These are phyloP conservation scores for Coemansia sp. DNA, from an alignment of 192 early-diverging fungal genomes.

Conservation along the genomic window DNA sequence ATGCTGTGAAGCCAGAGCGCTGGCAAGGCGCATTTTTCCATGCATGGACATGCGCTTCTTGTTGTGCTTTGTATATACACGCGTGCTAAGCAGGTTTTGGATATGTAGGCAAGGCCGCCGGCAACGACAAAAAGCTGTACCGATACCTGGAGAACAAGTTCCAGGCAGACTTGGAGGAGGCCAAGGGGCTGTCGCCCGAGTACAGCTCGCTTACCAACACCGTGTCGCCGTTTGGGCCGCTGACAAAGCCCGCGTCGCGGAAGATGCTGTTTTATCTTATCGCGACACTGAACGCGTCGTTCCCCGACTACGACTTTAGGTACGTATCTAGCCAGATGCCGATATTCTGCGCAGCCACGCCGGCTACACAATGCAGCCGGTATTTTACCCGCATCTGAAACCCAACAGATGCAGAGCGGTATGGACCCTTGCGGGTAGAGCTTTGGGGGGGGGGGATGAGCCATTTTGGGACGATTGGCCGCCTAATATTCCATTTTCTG, in stretches of 20 bases:
- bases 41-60: no score
- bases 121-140: constrained; percentile 88
- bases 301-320: constrained; percentile 98
- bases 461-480: no score
- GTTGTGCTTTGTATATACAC: no score
- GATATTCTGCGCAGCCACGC: neutral
- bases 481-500: neutral
- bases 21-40: no score
- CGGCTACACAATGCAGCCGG: no score
- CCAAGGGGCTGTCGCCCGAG: constrained; percentile 65
- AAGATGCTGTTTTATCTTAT: constrained; percentile 93
- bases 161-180: constrained; percentile 60
- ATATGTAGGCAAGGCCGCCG: constrained; percentile 83
- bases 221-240: constrained; percentile 84
- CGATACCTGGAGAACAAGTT: constrained; percentile 85
- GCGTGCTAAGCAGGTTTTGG: neutral
- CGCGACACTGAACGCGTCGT: constrained; percentile 92
- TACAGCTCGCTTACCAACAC: constrained; percentile 61
- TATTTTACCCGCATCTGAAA: no score
- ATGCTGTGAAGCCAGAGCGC: neutral
- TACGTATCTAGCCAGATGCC: constrained; percentile 54
- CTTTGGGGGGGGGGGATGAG: no score
- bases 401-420: no score
- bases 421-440: no score
- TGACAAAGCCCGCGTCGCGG: constrained; percentile 78